phyloP scores from a whole-genome alignment of 495 filamentous ascomycete species.

The Aspergillus diversus region DNA sequence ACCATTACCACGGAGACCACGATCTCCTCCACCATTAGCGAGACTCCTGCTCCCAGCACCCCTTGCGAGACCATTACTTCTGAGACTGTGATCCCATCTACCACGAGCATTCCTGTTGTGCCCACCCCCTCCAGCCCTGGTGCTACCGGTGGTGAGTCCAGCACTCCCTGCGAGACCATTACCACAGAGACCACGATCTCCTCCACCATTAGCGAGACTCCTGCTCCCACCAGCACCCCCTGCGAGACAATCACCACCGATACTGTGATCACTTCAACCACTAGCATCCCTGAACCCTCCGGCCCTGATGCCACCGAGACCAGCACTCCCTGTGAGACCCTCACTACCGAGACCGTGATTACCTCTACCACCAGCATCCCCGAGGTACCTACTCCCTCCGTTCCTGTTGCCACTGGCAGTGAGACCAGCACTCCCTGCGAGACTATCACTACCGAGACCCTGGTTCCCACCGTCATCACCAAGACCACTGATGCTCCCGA shows the following conservation, averaged over 20 bases:
- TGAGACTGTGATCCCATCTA: slow-evolving; percentile 21
- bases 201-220: slow-evolving; percentile 15
- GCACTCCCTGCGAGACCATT: slow-evolving; percentile 11
- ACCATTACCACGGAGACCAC: slow-evolving; percentile 25
- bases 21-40: slow-evolving; percentile 12
- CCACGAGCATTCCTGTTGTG: slow-evolving; percentile 3
- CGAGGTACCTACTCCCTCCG: slow-evolving; percentile 7
- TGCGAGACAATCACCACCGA: slow-evolving; percentile 26
- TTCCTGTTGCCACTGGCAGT: slow-evolving; percentile 9
- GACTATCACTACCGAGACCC: slow-evolving; percentile 1
- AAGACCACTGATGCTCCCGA: slow-evolving; percentile 13
- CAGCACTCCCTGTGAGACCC: no score
- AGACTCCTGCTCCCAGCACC: slow-evolving; percentile 16
- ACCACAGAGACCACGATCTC: slow-evolving; percentile 17
- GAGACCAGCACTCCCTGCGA: slow-evolving; percentile 16
- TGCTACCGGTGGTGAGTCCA: slow-evolving; percentile 15
- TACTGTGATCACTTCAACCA: slow-evolving; percentile 9
- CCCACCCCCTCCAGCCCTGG: slow-evolving; percentile 11
- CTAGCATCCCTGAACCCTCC: slow-evolving; percentile 2
- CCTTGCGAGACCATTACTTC: slow-evolving; percentile 9
- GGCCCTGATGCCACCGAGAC: slow-evolving; percentile 8
- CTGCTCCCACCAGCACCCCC: slow-evolving; percentile 17
- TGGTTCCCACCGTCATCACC: neutral
- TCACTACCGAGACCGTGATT: slow-evolving; percentile 10
- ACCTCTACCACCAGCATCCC: slow-evolving; percentile 12